Percentiles rank a stretch among this genome's conserved stretches.
Conservation (phyloP, 225 moss, liverwort and hornwort genomes). For the Marchantia paleacea region DNA sequence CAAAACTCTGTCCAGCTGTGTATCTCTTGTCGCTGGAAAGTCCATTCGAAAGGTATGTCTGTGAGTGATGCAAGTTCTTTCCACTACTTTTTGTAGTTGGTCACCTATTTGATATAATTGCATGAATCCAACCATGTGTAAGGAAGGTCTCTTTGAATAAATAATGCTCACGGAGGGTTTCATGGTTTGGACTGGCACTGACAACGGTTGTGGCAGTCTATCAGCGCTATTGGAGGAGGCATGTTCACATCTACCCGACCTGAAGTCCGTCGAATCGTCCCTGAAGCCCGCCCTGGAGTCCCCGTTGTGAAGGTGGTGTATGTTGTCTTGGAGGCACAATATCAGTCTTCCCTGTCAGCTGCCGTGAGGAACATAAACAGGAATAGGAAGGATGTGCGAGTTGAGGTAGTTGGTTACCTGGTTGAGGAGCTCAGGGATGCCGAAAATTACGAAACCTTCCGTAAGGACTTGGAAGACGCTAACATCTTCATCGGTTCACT, state of each 20-base stretch:
- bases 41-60: not conserved
- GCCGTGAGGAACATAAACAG: slow-evolving; percentile 86
- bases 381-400: slow-evolving; percentile 61
- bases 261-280: slow-evolving; percentile 94
- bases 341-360: slow-evolving; percentile 86
- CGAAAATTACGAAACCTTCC: slow-evolving; percentile 74
- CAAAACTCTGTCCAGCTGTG: not conserved
- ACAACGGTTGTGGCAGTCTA: not conserved
- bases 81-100: not conserved
- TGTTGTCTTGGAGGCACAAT: slow-evolving; percentile 94
- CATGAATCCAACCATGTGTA: too few relatives aligned
- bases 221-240: slow-evolving; percentile 54
- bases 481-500: slow-evolving; percentile 97
- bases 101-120: too few relatives aligned
- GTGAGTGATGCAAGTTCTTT: not conserved
- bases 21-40: not conserved
- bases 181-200: too few relatives aligned
- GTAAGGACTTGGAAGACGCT: slow-evolving; percentile 81
- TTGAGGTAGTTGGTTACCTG: slow-evolving; percentile 95
- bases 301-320: slow-evolving; percentile 94
- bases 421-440: slow-evolving; percentile 93
- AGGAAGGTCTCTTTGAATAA: too few relatives aligned
- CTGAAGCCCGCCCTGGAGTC: slow-evolving; percentile 77
- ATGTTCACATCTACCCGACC: slow-evolving; percentile 91
- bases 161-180: too few relatives aligned